A percentile compares a stretch with the other conserved stretches of the same genome.
Conservation (phyloP, 345 rosid genomes). For the Brassica nigra region DNA sequence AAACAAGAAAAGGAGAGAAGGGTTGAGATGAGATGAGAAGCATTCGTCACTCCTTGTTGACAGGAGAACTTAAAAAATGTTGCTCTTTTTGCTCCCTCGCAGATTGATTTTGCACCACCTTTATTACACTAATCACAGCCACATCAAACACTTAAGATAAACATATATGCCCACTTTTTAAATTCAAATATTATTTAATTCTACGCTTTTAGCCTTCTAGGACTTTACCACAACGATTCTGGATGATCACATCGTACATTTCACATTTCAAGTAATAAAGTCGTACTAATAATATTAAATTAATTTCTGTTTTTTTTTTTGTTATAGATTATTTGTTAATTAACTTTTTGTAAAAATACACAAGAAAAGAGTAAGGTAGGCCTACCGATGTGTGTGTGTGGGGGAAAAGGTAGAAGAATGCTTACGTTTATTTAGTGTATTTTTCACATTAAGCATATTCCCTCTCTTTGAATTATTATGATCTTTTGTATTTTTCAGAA, state of each 20-base stretch:
- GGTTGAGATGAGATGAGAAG: slow-evolving; percentile 6
- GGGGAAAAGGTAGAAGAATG: not conserved
- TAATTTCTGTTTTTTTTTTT: not conserved
- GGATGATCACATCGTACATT: slow-evolving; percentile 1
- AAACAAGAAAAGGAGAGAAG: not conserved
- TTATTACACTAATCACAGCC: not conserved
- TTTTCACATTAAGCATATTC: not conserved
- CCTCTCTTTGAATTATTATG: slow-evolving; percentile 5
- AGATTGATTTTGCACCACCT: not conserved
- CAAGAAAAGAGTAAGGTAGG: not conserved
- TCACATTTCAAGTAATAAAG: not conserved
- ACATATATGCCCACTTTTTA: not conserved
- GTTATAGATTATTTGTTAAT: not conserved
- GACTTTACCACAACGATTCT: not conserved
- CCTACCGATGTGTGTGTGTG: not conserved
- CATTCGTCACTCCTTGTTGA: slow-evolving; percentile 16
- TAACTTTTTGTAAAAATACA: not conserved
- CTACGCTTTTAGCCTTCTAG: not conserved
- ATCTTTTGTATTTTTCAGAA: slow-evolving; percentile 5
- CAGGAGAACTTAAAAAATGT: slow-evolving; percentile 19
- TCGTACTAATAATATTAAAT: not conserved
- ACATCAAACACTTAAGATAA: not conserved
- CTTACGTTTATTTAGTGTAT: not conserved
- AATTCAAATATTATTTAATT: not conserved
- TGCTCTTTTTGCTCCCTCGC: slow-evolving; percentile 6